Base-by-base conservation (phyloP, 371 early-diverging fungal genomes). In the Chytridium lagenaria region DNA sequence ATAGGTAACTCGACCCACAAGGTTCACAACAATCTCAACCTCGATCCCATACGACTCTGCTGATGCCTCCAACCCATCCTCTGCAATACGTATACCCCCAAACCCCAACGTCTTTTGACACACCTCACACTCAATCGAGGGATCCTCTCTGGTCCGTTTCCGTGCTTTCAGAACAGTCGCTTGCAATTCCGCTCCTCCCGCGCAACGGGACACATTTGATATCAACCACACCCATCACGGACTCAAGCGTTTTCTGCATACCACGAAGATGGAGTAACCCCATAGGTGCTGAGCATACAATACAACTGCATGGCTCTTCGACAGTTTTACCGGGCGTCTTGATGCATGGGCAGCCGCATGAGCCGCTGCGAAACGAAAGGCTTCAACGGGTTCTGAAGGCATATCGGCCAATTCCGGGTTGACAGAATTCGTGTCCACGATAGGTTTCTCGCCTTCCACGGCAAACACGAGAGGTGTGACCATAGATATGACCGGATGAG, bases 1-100 rank as follows among this genome's bases (percentile, higher is more conserved):
- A 81, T 64, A 73, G 71, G 72, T 84, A 84, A 50, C 50, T 75
- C 28, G 50, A 38, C 23, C 61, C 59, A 73, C 84, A 84, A 5
- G 74, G 51, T 19, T 33, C 52, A 70, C 84, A 84, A 84, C 74
- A 39, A 75, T 59, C 65, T 74, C 78, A 23, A 80, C 70, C 33
- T 73, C 65, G 37, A 81, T 55, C 10, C 71, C 74, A 0, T 77
- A 73, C 16, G 49, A 10, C 44, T 34, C 72, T 26, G 30, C 66
- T 37, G 12, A 19, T 36, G 36, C 34, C 63, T 12, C 63, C 63
- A 16, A 2, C 63, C 12, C 63, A 1, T 50, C 50, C 23, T 23
- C 71, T 12, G 57, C 40, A 40, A 64, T 12, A 1, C 67, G 31
- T 16, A 78, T 72, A 40, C 65, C 55, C 0, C 79, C 78, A 16